phyloP scores from a whole-genome alignment of 192 early-diverging fungal genomes.

The Coemansia sp. region DNA sequence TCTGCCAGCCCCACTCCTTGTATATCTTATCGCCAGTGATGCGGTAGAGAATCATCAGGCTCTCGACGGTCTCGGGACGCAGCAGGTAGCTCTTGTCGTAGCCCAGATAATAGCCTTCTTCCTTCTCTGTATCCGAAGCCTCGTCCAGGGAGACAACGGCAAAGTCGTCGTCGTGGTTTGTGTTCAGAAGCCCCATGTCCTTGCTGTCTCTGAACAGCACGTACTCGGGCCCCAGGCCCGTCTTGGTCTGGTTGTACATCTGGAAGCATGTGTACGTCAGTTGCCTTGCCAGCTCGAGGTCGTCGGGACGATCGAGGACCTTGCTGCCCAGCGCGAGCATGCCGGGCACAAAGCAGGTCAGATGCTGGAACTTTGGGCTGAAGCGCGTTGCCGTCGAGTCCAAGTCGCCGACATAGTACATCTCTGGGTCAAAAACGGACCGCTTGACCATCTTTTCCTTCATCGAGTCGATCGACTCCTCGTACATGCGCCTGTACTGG shows the following conservation, averaged over 20 bases:
- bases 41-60: conserved; percentile 80
- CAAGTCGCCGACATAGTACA: conserved; percentile 50
- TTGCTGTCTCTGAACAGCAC: conserved; percentile 64
- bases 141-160: conserved; percentile 13
- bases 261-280: conserved; percentile 52
- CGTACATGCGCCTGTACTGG: conserved; percentile 54
- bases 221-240: conserved; percentile 83
- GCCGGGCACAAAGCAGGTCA: conserved; percentile 67
- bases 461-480: conserved; percentile 50
- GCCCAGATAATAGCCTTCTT: conserved; percentile 38
- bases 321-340: conserved; percentile 65
- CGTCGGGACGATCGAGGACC: conserved; percentile 46
- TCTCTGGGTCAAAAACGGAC: conserved; percentile 37
- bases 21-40: conserved; percentile 71
- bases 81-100: conserved; percentile 52
- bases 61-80: conserved; percentile 84
- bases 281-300: conserved; percentile 48
- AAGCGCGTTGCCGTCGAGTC: conserved; percentile 39
- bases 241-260: conserved; percentile 76
- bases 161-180: conserved; percentile 31
- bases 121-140: conserved; percentile 18
- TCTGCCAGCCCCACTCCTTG: conserved; percentile 81
- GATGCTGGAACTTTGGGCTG: conserved; percentile 50
- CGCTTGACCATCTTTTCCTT: conserved; percentile 41
- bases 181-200: conserved; percentile 25